Evolutionary conservation across 2,329 filamentous ascomycete genomes (phyloP), one percentile per base, ranked within the genome.

Genomic region (Pochonia chlamydosporia): DNA sequence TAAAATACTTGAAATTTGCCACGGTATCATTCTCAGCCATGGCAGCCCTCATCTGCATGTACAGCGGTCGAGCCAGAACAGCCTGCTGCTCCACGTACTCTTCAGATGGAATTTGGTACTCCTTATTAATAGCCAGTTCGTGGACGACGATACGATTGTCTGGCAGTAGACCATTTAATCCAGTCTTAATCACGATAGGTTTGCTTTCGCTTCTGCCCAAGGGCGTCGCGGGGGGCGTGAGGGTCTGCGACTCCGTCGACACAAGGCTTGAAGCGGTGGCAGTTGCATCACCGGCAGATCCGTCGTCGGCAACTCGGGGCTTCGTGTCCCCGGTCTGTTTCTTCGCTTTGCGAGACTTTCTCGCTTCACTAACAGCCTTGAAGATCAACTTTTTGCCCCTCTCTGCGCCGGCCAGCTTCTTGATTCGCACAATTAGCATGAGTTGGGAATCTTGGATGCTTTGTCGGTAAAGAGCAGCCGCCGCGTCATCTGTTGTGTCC

Each of bases 401-500:
- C 42, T 87, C 82, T 1, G 80, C 71, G 1, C 88, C 88, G 2
- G 85, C 85, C 40, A 93, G 71, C 63, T 81, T 85, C 66, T 89
- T 88, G 65, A 93, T 91, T 43, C 85, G 76, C 43, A 88, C 86
- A 59, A 92, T 81, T 16, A 92, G 71, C 67, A 88, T 85, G 35
- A 89, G 71, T 62, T 93, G 88, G 57, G 89, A 91, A 54, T 90
- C 84, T 48, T 86, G 79, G 53, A 92, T 90, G 50, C 87, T 89
- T 57, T 89, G 78, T 30, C 82, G 81, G 60, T 91, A 92, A n/a
- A 89, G 81, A 16, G 80, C 81, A 1, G 85, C 80, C 3, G 89
- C 87, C 14, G 82, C 80, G 33, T 85, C 82, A 41, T 87, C 82
- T 0, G 82, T 87, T 44, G 84, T 83, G 56, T 89, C 83, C 63